Percentiles rank a stretch among this genome's conserved stretches.
Evolutionary conservation across 1,284 basidiomycete genomes (phyloP).

Genomic region (Pascua sp.): DNA sequence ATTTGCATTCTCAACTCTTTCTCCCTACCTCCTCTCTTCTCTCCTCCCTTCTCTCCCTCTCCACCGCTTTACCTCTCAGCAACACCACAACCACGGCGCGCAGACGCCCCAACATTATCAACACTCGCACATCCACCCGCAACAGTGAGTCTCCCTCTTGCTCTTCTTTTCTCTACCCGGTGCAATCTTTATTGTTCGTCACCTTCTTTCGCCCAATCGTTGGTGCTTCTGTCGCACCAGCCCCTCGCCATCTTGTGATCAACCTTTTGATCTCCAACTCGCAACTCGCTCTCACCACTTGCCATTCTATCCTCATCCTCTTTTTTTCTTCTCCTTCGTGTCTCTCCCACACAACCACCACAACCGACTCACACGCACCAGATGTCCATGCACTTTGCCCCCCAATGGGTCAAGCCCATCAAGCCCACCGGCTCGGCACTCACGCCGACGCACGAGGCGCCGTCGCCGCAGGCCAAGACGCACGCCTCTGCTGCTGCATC

Average conservation of each 20-base stretch:
- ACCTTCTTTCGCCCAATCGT: no score
- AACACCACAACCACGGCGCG: no score
- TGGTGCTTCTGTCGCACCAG: no score
- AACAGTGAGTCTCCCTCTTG: no score
- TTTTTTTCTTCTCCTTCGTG: no score
- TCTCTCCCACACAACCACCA: background rate
- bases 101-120: no score
- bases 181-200: no score
- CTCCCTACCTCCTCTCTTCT: background rate
- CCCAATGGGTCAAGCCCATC: slow-evolving; percentile 49
- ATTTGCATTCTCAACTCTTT: background rate
- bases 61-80: no score
- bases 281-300: background rate
- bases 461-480: slow-evolving; percentile 1
- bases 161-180: no score
- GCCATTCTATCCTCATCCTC: background rate
- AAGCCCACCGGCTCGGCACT: slow-evolving; percentile 39
- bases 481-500: background rate
- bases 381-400: slow-evolving; percentile 50
- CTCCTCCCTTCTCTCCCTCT: background rate
- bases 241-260: background rate
- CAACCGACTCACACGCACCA: slow-evolving; percentile 6
- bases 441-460: slow-evolving; percentile 27
- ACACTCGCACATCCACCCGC: no score
- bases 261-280: background rate